Conservation (phyloP, 345 rosid species). For the Erucastrum elatum region DNA sequence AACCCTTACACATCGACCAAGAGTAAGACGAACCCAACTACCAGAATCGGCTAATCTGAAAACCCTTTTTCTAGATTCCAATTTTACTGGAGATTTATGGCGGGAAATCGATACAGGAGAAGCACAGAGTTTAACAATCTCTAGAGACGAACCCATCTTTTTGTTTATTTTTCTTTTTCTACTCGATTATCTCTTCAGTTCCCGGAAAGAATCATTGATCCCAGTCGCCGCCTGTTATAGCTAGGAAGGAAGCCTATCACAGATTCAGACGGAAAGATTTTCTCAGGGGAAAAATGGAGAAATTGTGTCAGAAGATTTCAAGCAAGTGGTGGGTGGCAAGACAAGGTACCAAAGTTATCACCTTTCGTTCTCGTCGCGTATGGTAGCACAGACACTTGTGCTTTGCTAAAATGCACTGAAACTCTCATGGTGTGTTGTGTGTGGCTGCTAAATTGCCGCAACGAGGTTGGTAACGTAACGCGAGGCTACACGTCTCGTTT, state of each 20-base stretch:
- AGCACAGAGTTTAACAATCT: constrained; percentile 47
- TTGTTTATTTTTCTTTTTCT: neutral
- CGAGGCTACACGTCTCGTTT: constrained; percentile 36
- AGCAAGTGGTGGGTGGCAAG: constrained; percentile 35
- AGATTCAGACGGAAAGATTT: constrained; percentile 12
- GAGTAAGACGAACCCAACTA: constrained; percentile 14
- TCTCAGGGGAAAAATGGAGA: neutral
- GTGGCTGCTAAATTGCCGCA: constrained; percentile 34
- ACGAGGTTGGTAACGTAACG: constrained; percentile 29
- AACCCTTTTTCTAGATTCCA: constrained; percentile 39
- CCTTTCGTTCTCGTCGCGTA: neutral
- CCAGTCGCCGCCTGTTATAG: neutral
- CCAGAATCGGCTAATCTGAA: constrained; percentile 34
- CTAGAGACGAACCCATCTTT: constrained; percentile 34
- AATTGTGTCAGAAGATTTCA: constrained; percentile 1
- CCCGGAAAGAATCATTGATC: constrained; percentile 13
- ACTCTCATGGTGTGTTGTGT: neutral
- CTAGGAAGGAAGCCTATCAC: neutral
- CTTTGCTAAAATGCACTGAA: neutral
- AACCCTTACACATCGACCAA: constrained; percentile 39
- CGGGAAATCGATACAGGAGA: constrained; percentile 53
- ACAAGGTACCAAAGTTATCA: constrained; percentile 35
- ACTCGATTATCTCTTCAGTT: constrained; percentile 8
- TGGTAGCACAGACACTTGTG: neutral
- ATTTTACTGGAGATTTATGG: constrained; percentile 43